phyloP scores from a whole-genome alignment of 73 alveolate species.

The Loxodes magnus region DNA sequence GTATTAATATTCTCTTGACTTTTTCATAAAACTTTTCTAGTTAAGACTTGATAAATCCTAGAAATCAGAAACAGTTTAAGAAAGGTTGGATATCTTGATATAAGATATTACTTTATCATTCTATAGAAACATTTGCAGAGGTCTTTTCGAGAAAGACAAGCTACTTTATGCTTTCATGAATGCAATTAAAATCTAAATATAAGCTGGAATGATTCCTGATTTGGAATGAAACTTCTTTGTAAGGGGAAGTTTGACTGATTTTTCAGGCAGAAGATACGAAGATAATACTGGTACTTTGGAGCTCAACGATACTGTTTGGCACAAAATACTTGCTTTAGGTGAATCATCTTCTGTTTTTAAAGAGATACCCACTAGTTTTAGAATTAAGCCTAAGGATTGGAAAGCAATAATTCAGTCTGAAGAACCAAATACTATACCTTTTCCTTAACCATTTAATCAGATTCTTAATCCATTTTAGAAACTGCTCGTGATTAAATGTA shows the following conservation, averaged over 20 bases:
- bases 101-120: conserved; percentile 93
- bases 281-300: background rate
- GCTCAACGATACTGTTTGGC: background rate
- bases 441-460: conserved; percentile 67
- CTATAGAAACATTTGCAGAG: conserved; percentile 96
- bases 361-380: background rate
- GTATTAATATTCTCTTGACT: conserved; percentile 98
- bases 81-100: conserved; percentile 71
- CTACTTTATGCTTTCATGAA: conserved; percentile 84
- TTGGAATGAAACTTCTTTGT: conserved; percentile 93
- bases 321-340: background rate
- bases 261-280: background rate
- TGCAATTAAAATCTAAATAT: conserved; percentile 72
- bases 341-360: background rate
- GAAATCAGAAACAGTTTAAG: conserved; percentile 68
- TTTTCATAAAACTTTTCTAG: conserved; percentile 94
- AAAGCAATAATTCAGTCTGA: conserved; percentile 29
- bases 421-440: conserved; percentile 31
- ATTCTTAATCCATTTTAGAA: conserved; percentile 85
- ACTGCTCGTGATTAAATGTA: conserved; percentile 64
- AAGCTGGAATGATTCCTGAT: conserved; percentile 43
- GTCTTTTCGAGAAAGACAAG: conserved; percentile 97
- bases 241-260: conserved; percentile 70
- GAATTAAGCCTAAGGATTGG: conserved; percentile 20
- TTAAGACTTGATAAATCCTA: conserved; percentile 92